These are phyloP conservation scores for Microbotryomycetes sp. DNA, from an alignment of 1,284 basidiomycete genomes.

Conservation along the genomic window DNA sequence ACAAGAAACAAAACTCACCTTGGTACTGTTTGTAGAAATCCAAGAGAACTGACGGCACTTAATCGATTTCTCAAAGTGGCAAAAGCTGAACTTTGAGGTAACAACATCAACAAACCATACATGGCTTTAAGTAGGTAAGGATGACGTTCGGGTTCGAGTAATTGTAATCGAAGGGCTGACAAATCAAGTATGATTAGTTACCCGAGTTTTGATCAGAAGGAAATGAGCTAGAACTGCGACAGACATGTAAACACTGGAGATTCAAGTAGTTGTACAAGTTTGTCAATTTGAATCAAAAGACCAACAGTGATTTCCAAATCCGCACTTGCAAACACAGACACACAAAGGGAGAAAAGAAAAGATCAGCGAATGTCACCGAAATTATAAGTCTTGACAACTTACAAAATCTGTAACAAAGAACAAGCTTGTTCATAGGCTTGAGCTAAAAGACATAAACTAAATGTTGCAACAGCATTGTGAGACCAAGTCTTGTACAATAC, in stretches of 20 bases:
- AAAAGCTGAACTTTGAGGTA: slow-evolving; percentile 96
- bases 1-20: slow-evolving; percentile 49
- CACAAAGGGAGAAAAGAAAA: neutral
- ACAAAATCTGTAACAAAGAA: slow-evolving; percentile 95
- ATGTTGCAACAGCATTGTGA: slow-evolving; percentile 94
- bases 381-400: slow-evolving; percentile 38
- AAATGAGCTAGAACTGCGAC: slow-evolving; percentile 40
- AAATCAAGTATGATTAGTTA: too few species aligned
- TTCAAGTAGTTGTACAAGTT: slow-evolving; percentile 95
- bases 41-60: slow-evolving; percentile 89
- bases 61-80: slow-evolving; percentile 88
- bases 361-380: neutral
- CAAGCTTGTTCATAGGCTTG: slow-evolving; percentile 99
- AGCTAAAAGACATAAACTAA: slow-evolving; percentile 88
- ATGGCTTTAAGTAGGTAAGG: slow-evolving; percentile 96
- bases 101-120: slow-evolving; percentile 93
- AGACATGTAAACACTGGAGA: slow-evolving; percentile 95
- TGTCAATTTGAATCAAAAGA: slow-evolving; percentile 93
- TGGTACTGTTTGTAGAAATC: slow-evolving; percentile 81
- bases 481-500: slow-evolving; percentile 96
- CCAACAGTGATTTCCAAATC: slow-evolving; percentile 93
- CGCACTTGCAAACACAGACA: slow-evolving; percentile 53
- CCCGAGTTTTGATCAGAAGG: too few species aligned
- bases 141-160: slow-evolving; percentile 93
- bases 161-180: slow-evolving; percentile 85